A percentile compares a stretch with the other conserved stretches of the same genome.
phyloP scores from a whole-genome alignment of 306 rosid genomes.

The Prunus armeniaca region DNA sequence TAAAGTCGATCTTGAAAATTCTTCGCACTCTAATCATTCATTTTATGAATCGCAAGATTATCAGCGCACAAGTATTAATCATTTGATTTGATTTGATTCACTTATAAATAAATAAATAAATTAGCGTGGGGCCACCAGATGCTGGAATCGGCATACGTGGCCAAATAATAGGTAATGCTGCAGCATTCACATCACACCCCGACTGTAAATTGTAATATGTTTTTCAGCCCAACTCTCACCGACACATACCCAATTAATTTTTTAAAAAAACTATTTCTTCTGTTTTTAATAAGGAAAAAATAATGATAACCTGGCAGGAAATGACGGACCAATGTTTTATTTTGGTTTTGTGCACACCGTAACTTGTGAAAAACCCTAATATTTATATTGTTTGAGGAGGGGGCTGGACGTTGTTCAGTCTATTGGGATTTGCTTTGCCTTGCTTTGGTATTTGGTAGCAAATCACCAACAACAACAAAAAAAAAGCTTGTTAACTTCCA shows the following conservation, averaged over 20 bases:
- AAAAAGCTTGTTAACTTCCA: background rate
- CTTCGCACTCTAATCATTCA: background rate
- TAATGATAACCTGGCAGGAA: too few relatives aligned
- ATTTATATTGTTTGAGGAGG: background rate
- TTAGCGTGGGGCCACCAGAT: background rate
- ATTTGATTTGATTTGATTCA: too few relatives aligned
- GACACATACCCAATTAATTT: background rate
- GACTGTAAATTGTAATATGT: background rate
- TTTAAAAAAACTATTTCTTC: background rate
- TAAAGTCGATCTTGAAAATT: too few relatives aligned
- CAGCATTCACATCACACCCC: background rate
- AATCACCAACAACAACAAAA: background rate
- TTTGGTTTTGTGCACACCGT: background rate
- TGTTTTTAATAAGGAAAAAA: background rate
- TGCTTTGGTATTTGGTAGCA: constrained; percentile 1
- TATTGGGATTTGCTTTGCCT: background rate
- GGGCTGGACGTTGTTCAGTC: background rate
- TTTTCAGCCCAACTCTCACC: constrained; percentile 8
- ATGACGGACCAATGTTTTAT: too few relatives aligned
- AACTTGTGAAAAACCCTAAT: too few relatives aligned
- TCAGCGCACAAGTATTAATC: too few relatives aligned
- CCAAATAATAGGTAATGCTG: background rate
- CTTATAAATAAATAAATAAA: background rate
- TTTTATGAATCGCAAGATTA: too few relatives aligned
- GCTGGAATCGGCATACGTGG: background rate